phyloP scores from a whole-genome alignment of 148 eudicot species.

The Diospyros lotus region DNA sequence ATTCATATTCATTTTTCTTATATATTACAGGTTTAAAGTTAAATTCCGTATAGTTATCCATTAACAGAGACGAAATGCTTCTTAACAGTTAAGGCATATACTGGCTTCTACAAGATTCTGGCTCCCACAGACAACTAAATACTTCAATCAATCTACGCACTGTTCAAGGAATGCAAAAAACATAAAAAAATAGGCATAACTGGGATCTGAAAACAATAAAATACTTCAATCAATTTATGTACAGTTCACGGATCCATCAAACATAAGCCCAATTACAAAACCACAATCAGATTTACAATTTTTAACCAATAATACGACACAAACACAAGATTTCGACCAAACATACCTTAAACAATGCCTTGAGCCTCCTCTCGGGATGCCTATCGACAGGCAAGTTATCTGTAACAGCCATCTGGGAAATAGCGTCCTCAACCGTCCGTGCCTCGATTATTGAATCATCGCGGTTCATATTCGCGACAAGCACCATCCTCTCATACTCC shows the following conservation, averaged over 20 bases:
- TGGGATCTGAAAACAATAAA: not conserved
- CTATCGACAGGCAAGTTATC: slow-evolving; percentile 70
- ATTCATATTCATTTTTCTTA: too few relatives aligned
- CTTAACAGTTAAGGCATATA: too few relatives aligned
- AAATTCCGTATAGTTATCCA: too few relatives aligned
- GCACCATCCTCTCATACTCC: slow-evolving; percentile 80
- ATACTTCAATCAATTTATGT: not conserved
- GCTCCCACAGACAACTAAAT: too few relatives aligned
- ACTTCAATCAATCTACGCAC: too few relatives aligned
- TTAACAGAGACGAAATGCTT: too few relatives aligned
- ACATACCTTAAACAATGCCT: slow-evolving; percentile 77
- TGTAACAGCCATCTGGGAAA: slow-evolving; percentile 54
- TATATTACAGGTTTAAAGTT: too few relatives aligned
- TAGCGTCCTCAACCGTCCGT: slow-evolving; percentile 72
- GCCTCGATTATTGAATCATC: slow-evolving; percentile 81
- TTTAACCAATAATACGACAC: not conserved
- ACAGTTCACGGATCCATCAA: not conserved
- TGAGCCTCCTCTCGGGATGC: slow-evolving; percentile 92
- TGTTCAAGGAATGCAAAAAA: too few relatives aligned
- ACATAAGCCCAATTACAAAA: slow-evolving; percentile 1
- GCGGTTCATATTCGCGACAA: slow-evolving; percentile 65
- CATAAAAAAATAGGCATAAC: not conserved
- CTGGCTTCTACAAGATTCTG: too few relatives aligned
- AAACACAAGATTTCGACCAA: not conserved
- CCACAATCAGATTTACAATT: not conserved